These are phyloP conservation scores for Cubamyces lactineus DNA, from an alignment of 768 basidiomycete species.

Conservation along the genomic window DNA sequence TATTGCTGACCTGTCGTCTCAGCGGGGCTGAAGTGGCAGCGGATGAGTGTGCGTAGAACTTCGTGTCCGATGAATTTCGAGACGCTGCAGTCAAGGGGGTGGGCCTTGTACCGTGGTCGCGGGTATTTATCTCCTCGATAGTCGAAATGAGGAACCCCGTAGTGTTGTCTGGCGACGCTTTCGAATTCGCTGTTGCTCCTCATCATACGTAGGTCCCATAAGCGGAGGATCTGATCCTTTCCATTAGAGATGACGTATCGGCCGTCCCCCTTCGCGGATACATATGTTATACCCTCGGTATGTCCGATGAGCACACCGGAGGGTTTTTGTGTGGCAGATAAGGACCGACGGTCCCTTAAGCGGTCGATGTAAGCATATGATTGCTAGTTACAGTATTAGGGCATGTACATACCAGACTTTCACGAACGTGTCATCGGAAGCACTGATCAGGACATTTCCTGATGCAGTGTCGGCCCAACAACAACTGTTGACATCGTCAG, in stretches of 20 bases:
- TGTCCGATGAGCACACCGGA: constrained; percentile 95
- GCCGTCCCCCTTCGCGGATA: constrained; percentile 95
- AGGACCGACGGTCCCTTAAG: constrained; percentile 54
- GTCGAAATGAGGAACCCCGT: constrained; percentile 69
- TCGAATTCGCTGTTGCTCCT: constrained; percentile 72
- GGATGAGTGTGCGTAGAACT: constrained; percentile 88
- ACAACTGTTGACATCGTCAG: constrained; percentile 91
- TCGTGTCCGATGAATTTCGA: constrained; percentile 95
- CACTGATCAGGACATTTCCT: constrained; percentile 93
- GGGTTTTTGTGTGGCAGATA: constrained; percentile 62
- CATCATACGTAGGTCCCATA: constrained; percentile 98
- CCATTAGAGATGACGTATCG: constrained; percentile 95
- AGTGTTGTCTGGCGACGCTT: constrained; percentile 47
- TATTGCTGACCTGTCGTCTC: constrained; percentile 93
- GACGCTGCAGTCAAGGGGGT: constrained; percentile 90
- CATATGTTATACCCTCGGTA: constrained; percentile 94
- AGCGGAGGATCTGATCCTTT: constrained; percentile 88
- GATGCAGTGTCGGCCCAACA: constrained; percentile 94
- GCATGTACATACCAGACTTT: constrained; percentile 81
- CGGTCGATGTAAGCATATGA: not conserved
- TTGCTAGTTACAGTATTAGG: not conserved
- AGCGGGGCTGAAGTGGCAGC: constrained; percentile 93
- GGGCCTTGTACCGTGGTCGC: constrained; percentile 60
- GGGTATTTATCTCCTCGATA: constrained; percentile 79
- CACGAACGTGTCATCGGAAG: constrained; percentile 91